A percentile compares a stretch with the other conserved stretches of the same genome.
These are phyloP conservation scores for Pleodorina starrii DNA, from an alignment of 139 green algal species.

Conservation along the genomic window DNA sequence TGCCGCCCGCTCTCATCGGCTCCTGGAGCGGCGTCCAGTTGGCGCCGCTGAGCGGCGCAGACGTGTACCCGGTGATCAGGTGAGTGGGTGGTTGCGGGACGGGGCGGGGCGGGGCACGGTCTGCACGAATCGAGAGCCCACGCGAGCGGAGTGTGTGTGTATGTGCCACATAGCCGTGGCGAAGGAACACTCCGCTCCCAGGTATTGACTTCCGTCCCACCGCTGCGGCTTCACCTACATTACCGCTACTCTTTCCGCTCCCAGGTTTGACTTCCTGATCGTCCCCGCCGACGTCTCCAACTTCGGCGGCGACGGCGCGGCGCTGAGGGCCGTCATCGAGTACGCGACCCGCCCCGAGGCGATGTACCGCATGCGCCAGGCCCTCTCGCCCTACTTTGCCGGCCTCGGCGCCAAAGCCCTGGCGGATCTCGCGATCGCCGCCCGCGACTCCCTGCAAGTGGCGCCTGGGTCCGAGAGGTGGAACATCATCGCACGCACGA, in stretches of 20 bases:
- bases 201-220: not conserved
- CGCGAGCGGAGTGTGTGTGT: not conserved
- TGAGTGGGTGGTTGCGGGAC: not conserved
- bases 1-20: not conserved
- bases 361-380: not conserved
- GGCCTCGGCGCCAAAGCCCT: not conserved
- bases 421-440: not conserved
- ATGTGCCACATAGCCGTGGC: not conserved
- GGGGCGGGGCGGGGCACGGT: not conserved
- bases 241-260: not conserved
- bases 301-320: not conserved
- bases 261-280: slow-evolving; percentile 33
- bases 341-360: not conserved
- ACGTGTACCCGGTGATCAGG: slow-evolving; percentile 34
- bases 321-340: not conserved
- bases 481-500: not conserved
- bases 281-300: not conserved
- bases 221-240: not conserved
- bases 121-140: not conserved
- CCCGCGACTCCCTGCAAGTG: not conserved
- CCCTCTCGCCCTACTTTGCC: not conserved
- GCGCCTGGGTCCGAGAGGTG: not conserved
- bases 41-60: not conserved
- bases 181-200: not conserved
- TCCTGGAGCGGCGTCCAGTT: not conserved